A percentile compares a stretch with the other conserved stretches of the same genome.
phyloP scores from a whole-genome alignment of 768 basidiomycete species.

The Tulasnella sp. region DNA sequence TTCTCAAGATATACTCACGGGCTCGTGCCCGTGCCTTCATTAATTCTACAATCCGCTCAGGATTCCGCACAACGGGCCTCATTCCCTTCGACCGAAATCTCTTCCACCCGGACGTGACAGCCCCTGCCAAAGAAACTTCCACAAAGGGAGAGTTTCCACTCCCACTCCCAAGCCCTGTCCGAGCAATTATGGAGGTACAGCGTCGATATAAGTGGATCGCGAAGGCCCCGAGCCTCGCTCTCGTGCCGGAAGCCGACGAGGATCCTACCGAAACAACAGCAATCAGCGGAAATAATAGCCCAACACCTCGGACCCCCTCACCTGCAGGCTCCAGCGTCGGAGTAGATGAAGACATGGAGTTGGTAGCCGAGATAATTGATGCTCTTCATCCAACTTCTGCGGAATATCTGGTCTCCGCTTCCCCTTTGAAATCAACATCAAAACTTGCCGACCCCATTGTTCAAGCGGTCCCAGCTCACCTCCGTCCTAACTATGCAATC shows the following conservation, averaged over 20 bases:
- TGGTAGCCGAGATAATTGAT: neutral
- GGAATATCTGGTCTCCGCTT: neutral
- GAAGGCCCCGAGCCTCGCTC: neutral
- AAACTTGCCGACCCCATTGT: neutral
- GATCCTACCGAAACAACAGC: neutral
- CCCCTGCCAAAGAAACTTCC: slow-evolving; percentile 1
- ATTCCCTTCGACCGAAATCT: neutral
- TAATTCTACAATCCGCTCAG: neutral
- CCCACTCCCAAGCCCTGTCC: neutral
- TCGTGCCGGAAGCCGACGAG: neutral
- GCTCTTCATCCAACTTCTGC: neutral
- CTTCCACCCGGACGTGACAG: neutral
- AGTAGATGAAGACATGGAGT: neutral
- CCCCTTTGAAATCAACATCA: neutral
- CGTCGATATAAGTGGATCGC: neutral
- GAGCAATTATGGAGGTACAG: neutral
- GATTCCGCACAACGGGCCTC: neutral
- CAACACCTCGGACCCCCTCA: neutral
- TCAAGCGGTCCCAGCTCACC: neutral
- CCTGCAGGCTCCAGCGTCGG: neutral
- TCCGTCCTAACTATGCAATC: neutral
- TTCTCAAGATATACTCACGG: slow-evolving; percentile 44
- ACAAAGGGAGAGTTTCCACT: slow-evolving; percentile 5
- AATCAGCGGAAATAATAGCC: neutral
- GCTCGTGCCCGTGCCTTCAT: neutral